Base-by-base conservation (phyloP, 352 stramenopile species). In the Pythium monospermum region DNA sequence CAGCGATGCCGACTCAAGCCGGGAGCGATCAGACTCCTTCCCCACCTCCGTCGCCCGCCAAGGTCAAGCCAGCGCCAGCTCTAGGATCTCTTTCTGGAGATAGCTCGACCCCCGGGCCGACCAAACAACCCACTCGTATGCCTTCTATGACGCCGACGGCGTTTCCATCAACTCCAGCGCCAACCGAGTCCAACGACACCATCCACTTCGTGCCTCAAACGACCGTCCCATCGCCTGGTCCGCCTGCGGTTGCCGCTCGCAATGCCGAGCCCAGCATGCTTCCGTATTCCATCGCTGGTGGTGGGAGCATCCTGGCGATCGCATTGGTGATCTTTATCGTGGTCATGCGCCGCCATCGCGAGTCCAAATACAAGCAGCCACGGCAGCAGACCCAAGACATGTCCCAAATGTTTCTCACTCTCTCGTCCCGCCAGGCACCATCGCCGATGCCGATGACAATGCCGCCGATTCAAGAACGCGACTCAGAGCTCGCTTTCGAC, bases 331-430 rank as follows among this genome's bases (percentile, higher is more conserved):
- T 65, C 26, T 35, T 47, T 19, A 32, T 51, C 4, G 28, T 65
- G 30, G 32, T 56, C 4, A 25, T 50, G 10, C 49, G 58, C n/a
- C 50, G 49, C 1, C 59, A 53, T n/a, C 46, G 47, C 39, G 51
- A 66, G 38, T 30, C 47, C 2, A 37, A 49, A 6, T 23, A 52
- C 41, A 53, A 61, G 27, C 58, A 36, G 28, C 53, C 63, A 15
- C 44, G 49, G 3, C 35, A 59, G 18, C 11, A 19, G 15, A 69
- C 68, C 5, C 13, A 36, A 2, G 56, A 65, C 15, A 53, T 69
- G 46, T 61, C 49, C 46, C 41, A 69, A 54, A 47, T 74, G 61
- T 51, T 69, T 18, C 12, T 57, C 36, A 48, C 50, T 7, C 32
- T 13, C 12, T 22, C 12, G 28, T 33, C n/a, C 21, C 47, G 15